Base-by-base conservation (phyloP, 2,329 filamentous ascomycete genomes). In the Myriangium duriaei region DNA sequence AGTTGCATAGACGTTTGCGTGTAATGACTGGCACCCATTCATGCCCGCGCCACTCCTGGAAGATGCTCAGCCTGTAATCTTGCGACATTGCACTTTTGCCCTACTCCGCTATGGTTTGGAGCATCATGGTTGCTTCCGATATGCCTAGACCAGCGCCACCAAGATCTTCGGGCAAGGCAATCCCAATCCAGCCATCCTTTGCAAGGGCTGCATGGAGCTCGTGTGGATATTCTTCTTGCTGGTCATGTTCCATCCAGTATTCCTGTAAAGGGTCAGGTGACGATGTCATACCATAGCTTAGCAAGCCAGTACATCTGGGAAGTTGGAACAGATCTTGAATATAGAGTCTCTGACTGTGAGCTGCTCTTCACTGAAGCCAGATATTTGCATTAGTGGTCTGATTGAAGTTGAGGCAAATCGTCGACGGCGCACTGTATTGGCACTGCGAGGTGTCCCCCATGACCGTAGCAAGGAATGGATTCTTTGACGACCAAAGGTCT, bases 91-190 rank as follows among this genome's bases (percentile, higher is more conserved):
- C 39, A 41, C 14, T 32, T 10, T 14, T n/a, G 11, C 36, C 53
- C 11, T 48, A 78, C 60, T 86, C 79, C 1, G 79, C 65, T 40
- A 87, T 82, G 2, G 81, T 82, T 50, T 92, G 83, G 66, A 91
- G 71, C 81, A 91, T 88, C 71, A 88, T 81, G 0, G 79, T 83
- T 1, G 83, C 83, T 53, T 91, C 83, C 1, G 79, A 79, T 24
- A 92, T 45, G 6, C 76, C 82, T 6, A 92, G 59, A 0, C 79
- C 81, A 1, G 80, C 71, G 1, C 83, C 84, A 3, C 84, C 83
- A 0, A 85, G 68, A 0, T 72, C 65, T 52, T 86, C 80, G 0
- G 82, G 81, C 3, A 91, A 61, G 0, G 81, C 81, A 47, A 88
- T 86, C 2, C 83, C 83, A 29, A 91, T 70, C 81, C 81, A 91